Conservation (phyloP, 257 asterid species). For the Solanum gracilifrons region DNA sequence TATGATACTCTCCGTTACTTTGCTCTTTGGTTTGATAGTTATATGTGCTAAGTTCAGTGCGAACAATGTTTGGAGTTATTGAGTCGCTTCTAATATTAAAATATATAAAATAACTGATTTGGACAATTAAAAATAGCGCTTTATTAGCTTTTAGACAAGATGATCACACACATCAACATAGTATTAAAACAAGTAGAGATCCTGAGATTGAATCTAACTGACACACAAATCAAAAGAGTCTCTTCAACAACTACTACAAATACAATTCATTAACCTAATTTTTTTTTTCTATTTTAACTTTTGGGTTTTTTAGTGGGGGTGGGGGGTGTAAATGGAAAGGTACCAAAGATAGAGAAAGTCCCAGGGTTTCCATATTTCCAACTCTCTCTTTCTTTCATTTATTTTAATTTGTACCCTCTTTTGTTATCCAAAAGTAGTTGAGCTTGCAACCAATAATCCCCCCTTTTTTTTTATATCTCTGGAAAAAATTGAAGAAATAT, state of each 20-base stretch:
- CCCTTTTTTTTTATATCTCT: background rate
- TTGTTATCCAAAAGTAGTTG: slow-evolving; percentile 6
- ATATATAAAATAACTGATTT: background rate
- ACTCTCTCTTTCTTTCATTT: background rate
- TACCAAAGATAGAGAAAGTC: slow-evolving; percentile 10
- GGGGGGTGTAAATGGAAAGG: background rate
- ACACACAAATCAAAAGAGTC: too few relatives aligned
- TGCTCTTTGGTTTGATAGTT: background rate
- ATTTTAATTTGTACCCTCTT: background rate
- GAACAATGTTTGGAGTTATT: background rate
- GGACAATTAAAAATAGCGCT: background rate
- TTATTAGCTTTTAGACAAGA: background rate
- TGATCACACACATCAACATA: background rate
- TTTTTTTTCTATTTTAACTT: background rate
- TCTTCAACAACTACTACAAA: too few relatives aligned
- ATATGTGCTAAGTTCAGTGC: background rate
- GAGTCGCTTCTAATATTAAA: background rate
- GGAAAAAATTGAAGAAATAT: background rate
- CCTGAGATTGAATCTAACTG: too few relatives aligned
- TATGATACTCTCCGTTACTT: background rate
- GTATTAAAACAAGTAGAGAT: too few relatives aligned
- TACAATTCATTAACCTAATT: background rate
- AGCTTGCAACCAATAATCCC: slow-evolving; percentile 1
- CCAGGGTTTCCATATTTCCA: slow-evolving; percentile 19
- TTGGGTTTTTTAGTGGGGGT: background rate